Percentiles rank a stretch among this genome's conserved stretches.
Conservation (phyloP, 352 stramenopile genomes). For the Globisporangium barbulae region DNA sequence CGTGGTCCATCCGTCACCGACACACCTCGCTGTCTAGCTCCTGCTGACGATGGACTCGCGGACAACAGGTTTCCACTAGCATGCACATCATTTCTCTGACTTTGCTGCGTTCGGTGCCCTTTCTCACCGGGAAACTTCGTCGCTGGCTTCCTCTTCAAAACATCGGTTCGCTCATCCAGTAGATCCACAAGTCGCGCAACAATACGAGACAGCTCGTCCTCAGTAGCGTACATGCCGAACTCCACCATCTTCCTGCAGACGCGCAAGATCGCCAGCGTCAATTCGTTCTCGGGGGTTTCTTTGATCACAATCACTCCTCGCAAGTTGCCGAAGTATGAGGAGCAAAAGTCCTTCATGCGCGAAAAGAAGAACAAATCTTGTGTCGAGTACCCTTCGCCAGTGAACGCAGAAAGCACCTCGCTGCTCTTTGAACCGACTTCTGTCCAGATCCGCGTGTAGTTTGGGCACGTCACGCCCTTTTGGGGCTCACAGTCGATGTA, state of each 20-base stretch:
- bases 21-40: not conserved
- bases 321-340: conserved; percentile 39
- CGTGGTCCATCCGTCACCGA: conserved; percentile 22
- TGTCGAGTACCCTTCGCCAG: conserved; percentile 28
- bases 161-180: conserved; percentile 49
- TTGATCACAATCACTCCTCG: conserved; percentile 45
- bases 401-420: conserved; percentile 30
- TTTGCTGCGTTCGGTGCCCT: not conserved
- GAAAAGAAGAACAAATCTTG: conserved; percentile 50
- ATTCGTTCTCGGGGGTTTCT: conserved; percentile 57
- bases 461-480: conserved; percentile 50
- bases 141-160: conserved; percentile 5
- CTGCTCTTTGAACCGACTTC: conserved; percentile 32
- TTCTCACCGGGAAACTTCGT: not conserved
- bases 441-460: conserved; percentile 70
- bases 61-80: too few species aligned
- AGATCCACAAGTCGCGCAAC: conserved; percentile 28
- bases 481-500: conserved; percentile 74
- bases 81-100: not conserved
- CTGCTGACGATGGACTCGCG: not conserved
- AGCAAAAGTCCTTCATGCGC: conserved; percentile 42
- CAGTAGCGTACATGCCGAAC: conserved; percentile 60
- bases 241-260: conserved; percentile 55
- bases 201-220: conserved; percentile 35
- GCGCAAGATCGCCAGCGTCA: conserved; percentile 52